Evolutionary conservation across 2,329 filamentous ascomycete species (phyloP).

Genomic region (Fusarium nisikadoi): DNA sequence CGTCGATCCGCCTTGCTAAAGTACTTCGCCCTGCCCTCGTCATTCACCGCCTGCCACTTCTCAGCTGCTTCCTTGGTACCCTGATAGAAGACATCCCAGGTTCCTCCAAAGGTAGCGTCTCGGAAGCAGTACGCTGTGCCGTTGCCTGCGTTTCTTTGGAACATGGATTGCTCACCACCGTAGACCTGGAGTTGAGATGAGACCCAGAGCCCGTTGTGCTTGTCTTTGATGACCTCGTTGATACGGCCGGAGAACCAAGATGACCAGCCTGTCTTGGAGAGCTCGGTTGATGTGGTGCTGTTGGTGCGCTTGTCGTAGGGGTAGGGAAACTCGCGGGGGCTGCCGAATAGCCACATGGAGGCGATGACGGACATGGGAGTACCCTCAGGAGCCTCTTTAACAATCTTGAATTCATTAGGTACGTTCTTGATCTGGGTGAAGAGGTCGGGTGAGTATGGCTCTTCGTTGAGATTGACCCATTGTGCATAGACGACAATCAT

Average conservation of each 20-base stretch:
- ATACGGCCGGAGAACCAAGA: constrained; percentile 21
- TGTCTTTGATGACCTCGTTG: constrained; percentile 38
- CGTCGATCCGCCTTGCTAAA: constrained; percentile 52
- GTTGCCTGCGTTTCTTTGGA: constrained; percentile 53
- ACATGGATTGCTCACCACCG: constrained; percentile 56
- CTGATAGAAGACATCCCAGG: not conserved
- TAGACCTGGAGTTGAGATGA: constrained; percentile 57
- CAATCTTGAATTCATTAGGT: not conserved
- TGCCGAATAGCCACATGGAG: constrained; percentile 55
- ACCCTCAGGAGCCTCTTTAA: not conserved
- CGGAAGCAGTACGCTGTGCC: constrained; percentile 60
- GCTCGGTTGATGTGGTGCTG: constrained; percentile 53
- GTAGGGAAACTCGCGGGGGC: constrained; percentile 57
- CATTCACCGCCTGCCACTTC: constrained; percentile 57
- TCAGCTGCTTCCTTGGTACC: not conserved
- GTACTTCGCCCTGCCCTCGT: constrained; percentile 45
- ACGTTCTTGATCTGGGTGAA: not conserved
- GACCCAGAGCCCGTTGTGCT: constrained; percentile 38
- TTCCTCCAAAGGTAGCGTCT: constrained; percentile 50
- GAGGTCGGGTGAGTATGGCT: not conserved
- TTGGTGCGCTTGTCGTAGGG: constrained; percentile 61
- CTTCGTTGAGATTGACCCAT: not conserved
- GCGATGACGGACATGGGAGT: not conserved
- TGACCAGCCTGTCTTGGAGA: constrained; percentile 51
- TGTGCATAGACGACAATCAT: not conserved